Evolutionary conservation across 768 basidiomycete genomes (phyloP), one percentile per base, ranked within the genome.

Genomic region (Russula brevipes): DNA sequence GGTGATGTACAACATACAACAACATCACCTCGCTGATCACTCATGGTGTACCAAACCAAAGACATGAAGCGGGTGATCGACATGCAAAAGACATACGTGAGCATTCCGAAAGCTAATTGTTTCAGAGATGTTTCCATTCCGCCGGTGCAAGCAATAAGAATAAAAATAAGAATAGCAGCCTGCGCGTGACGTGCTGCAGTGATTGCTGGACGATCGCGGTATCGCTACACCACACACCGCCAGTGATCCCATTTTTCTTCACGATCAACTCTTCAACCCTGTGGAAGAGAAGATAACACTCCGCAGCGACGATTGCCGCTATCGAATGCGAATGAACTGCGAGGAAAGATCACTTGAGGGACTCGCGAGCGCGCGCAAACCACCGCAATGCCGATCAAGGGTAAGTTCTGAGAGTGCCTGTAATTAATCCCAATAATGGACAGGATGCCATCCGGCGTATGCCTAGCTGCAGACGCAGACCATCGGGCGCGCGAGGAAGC

Each of bases 31-130:
- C 51, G 35, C 59, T 42, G 33, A 35, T 24, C 6, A 60, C 52
- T 60, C 59, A 19, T 53, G 59, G 33, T 53, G 33, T 44, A 45
- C 24, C 4, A 17, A 16, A 30, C 12, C 19, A 52, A 59, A 19
- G 51, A 45, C 42, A 60, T 30, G 59, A 53, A 7, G 51, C 36
- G 17, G 41, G 42, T 53, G 59, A 59, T 59, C 42, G 59, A 6
- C 9, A 17, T 2, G 42, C 33, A 35, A 31, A 46, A 44, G 24
- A 51, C 24, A 55, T 55, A 44, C 16, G 16, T 36, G 24, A 57
- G 14, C 47, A 3, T 42, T 35, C 53, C 14, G 19, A 49, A 10
- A 17, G 44, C 41, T 3, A 38, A 30, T 12, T 36, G 42, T 52
- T 44, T 35, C 33, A 19, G 50, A 44, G 41, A 53, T 44, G 19